These are phyloP conservation scores for Crithidia mellificae DNA, from an alignment of 208 protist species.

Conservation along the genomic window DNA sequence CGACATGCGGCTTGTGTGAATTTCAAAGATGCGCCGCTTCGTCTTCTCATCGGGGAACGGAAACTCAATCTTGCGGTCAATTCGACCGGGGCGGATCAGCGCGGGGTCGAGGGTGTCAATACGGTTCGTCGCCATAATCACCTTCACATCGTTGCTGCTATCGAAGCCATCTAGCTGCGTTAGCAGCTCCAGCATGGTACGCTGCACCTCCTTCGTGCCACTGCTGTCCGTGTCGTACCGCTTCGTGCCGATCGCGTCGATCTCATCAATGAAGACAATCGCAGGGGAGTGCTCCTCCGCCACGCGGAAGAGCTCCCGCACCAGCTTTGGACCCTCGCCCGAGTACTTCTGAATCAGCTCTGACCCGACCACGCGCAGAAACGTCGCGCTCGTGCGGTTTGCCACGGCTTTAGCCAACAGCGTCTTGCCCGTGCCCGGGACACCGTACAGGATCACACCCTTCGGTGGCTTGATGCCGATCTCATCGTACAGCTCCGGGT, in stretches of 20 bases:
- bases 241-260: constrained; percentile 99
- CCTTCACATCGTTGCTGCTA: constrained; percentile 99
- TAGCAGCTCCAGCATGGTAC: constrained; percentile 99
- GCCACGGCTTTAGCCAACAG: constrained; percentile 99
- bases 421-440: constrained; percentile 98
- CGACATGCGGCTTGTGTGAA: constrained; percentile 99
- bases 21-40: constrained; percentile 99
- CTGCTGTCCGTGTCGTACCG: constrained; percentile 97
- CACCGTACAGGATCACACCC: constrained; percentile 99
- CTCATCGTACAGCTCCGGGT: constrained; percentile 99
- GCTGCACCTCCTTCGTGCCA: constrained; percentile 99
- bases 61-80: constrained; percentile 99
- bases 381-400: constrained; percentile 99
- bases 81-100: constrained; percentile 99
- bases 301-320: constrained; percentile 99
- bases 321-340: constrained; percentile 99
- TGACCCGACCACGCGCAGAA: constrained; percentile 99
- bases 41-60: constrained; percentile 99
- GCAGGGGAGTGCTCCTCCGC: constrained; percentile 98
- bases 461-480: constrained; percentile 99
- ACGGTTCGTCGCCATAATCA: constrained; percentile 99
- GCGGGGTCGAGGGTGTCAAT: constrained; percentile 99
- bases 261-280: constrained; percentile 99
- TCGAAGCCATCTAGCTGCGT: constrained; percentile 99
- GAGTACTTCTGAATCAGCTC: constrained; percentile 99